phyloP scores from a whole-genome alignment of 306 rosid genomes.

The Potentilla sterilis region DNA sequence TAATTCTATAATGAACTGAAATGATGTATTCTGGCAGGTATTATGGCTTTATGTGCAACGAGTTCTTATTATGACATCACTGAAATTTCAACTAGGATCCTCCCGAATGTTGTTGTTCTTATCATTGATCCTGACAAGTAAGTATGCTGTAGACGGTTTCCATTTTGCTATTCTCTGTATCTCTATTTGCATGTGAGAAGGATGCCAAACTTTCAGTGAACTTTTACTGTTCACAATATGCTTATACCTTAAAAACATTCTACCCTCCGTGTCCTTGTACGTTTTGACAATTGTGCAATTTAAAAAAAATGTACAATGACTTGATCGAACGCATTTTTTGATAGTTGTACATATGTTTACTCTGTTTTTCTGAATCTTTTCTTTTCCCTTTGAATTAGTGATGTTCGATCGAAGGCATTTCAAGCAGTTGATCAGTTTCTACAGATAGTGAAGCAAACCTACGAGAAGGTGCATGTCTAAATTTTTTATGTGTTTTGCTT shows the following conservation, averaged over 20 bases:
- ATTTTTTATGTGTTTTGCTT: slow-evolving; percentile 24
- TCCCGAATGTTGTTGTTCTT: slow-evolving; percentile 89
- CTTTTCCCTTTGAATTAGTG: slow-evolving; percentile 49
- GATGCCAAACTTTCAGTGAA: neutral
- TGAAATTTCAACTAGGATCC: slow-evolving; percentile 93
- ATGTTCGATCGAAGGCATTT: slow-evolving; percentile 87
- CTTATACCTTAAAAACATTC: neutral
- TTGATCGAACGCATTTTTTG: neutral
- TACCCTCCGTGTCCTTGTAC: neutral
- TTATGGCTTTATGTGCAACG: slow-evolving; percentile 98
- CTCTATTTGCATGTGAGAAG: neutral
- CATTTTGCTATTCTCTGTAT: neutral
- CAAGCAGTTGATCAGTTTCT: slow-evolving; percentile 95
- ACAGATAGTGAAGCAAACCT: slow-evolving; percentile 69
- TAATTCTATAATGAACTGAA: slow-evolving; percentile 2
- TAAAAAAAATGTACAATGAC: neutral
- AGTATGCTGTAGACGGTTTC: slow-evolving; percentile 3
- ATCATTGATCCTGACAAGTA: slow-evolving; percentile 96
- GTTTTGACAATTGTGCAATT: neutral
- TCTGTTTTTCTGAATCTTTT: neutral
- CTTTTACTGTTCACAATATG: neutral
- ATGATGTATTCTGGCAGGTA: slow-evolving; percentile 53
- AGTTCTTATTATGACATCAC: slow-evolving; percentile 86
- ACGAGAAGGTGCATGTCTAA: slow-evolving; percentile 71
- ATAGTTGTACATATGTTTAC: neutral